Percentiles rank a stretch among this genome's conserved stretches.
Evolutionary conservation across 495 filamentous ascomycete genomes (phyloP).

Genomic region (Trichoderma erinaceum): DNA sequence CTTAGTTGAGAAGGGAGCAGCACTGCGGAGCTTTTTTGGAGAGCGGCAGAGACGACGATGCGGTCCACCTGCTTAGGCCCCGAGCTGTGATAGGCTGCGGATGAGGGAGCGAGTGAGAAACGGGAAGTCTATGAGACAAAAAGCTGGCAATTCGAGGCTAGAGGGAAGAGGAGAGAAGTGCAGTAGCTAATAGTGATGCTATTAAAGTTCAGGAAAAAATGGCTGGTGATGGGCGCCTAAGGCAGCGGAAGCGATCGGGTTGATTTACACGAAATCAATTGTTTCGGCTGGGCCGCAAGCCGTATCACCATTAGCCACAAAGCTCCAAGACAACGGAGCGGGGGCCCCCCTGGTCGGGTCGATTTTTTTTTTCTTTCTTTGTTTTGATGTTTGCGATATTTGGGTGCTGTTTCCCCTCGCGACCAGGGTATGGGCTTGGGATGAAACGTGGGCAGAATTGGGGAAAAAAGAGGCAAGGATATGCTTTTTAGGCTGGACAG

Average conservation of each 20-base stretch:
- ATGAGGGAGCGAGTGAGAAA: background rate
- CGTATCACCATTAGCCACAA: background rate
- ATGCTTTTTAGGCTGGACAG: background rate
- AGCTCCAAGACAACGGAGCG: background rate
- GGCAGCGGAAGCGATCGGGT: slow-evolving; percentile 1
- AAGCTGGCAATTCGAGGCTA: background rate
- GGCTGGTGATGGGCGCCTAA: background rate
- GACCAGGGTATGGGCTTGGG: background rate
- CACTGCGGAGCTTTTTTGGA: slow-evolving; percentile 9
- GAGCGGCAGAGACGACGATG: background rate
- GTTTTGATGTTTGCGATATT: background rate
- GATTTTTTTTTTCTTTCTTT: background rate
- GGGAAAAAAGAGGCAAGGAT: background rate
- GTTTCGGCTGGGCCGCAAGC: slow-evolving; percentile 5
- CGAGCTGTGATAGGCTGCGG: background rate
- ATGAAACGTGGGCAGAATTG: slow-evolving; percentile 12
- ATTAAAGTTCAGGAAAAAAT: background rate
- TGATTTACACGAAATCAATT: background rate
- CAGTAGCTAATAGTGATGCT: background rate
- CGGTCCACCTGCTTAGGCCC: slow-evolving; percentile 4
- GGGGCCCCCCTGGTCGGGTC: background rate
- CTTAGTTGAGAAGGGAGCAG: background rate
- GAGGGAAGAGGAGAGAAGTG: background rate
- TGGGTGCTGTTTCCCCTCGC: background rate
- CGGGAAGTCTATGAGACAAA: background rate